Evolutionary conservation across 495 filamentous ascomycete species (phyloP), one percentile per base, ranked within the genome.

Genomic region (Aspergillus cristatus): DNA sequence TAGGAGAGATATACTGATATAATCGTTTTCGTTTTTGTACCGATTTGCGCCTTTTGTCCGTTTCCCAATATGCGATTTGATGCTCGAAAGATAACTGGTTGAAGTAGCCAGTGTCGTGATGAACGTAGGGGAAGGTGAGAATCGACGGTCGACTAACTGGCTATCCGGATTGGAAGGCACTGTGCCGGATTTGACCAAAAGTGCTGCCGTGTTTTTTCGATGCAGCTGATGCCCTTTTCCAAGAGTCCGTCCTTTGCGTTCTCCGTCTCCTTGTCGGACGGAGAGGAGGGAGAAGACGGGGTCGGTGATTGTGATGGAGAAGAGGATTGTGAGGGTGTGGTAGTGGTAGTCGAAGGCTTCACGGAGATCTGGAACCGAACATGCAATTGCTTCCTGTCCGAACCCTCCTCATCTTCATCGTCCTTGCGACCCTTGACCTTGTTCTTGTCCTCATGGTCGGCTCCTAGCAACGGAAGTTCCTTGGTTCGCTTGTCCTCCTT

Each of bases 81-180:
- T n/a, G 20, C 20, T 8, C 4, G 20, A 24, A n/a, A n/a, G n/a
- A 24, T 24, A 24, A 8, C 20, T 24, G 8, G 20, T 24, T 8
- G 8, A 24, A 24, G 20, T 24, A 24, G 20, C 20, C 8, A 24
- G 20, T 24, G 8, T 24, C 20, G 20, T 4, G 8, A 4, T 8
- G 20, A 24, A 24, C 8, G 8, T 4, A 24, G 4, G 20, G 28
- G 5, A 14, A 30, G 24, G 24, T 11, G 24, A 30, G 28, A 12
- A 29, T 2, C 18, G 20, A 24, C 4, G 4, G 20, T 24, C n/a
- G 20, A 24, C 8, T 37, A 53, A 16, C 45, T 40, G 6, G 45
- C 31, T 32, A 53, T 53, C 16, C 46, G 50, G 28, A 53, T 41
- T 12, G 50, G 50, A 20, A 53, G 34, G 25, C 50, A 53, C 22